Base-by-base conservation (phyloP, 2,329 filamentous ascomycete species). In the Teratosphaeriaceae sp. region DNA sequence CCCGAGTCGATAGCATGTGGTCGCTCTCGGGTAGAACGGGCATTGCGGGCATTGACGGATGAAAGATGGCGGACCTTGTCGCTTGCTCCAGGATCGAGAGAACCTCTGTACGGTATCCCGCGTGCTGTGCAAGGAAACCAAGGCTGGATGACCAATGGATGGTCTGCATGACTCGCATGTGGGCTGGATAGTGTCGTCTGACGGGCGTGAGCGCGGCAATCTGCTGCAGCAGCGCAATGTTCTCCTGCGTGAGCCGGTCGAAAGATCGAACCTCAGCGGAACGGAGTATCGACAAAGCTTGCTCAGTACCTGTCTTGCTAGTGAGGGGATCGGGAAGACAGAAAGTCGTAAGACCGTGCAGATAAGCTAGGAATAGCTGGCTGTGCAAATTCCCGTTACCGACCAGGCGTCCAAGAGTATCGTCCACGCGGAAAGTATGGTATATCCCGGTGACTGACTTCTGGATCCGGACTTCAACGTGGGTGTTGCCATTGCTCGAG, bases 341-440 rank as follows among this genome's bases (percentile, higher is more conserved):
- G 23, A 73, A 76, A 0, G 80, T 80, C 0, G 81, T 85, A 3
- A 71, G 60, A 0, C 80, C 81, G 53, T 85, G 81, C 1, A 79
- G 57, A 3, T 71, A 58, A 0, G 78, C 79, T 51, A 56, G 12
- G 29, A 47, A 53, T 1, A 60, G 42, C 36, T 53, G 51, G 46
- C 47, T 44, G 30, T 47, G 0, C 79, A 60, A 0, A 80, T 59
- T 48, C 0, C 56, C 56, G 0, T 76, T 75, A 35, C 84, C 80
- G 0, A 75, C 63, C 0, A 79, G 67, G 27, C 78, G 82, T 2
- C 74, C 69, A 0, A 85, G 57, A 1, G 76, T 69, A 0, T 75
- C 72, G 2, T 85, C 65, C 0, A 75, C 54, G 1, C 67, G 54
- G 36, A 84, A 72, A 33, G 84, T 71, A 0, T 61, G 62, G 38